Evolutionary conservation across 2,329 filamentous ascomycete species (phyloP).

Genomic region (Colletotrichum sp.): DNA sequence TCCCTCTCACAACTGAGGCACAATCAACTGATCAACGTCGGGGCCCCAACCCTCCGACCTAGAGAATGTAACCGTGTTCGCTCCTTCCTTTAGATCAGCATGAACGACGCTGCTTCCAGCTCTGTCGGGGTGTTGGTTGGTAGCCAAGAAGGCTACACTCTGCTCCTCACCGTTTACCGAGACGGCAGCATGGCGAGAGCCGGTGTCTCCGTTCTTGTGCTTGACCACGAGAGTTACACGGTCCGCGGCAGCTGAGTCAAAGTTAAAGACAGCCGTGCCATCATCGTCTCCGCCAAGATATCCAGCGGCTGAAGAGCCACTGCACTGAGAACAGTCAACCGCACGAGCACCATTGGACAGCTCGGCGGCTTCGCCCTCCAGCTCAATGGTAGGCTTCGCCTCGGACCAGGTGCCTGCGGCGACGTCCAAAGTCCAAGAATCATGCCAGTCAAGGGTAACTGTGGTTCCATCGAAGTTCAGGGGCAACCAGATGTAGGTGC

Average conservation of each 20-base stretch:
- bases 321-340: slow-evolving; percentile 57
- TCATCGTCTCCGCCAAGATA: slow-evolving; percentile 56
- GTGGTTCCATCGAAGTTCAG: slow-evolving; percentile 56
- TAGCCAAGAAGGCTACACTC: slow-evolving; percentile 60
- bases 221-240: slow-evolving; percentile 58
- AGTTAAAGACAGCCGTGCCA: slow-evolving; percentile 52
- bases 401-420: slow-evolving; percentile 46
- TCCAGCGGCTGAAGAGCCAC: slow-evolving; percentile 52
- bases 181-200: slow-evolving; percentile 57
- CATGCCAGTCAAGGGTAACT: slow-evolving; percentile 54
- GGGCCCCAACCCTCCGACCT: slow-evolving; percentile 47
- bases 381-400: slow-evolving; percentile 48
- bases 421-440: slow-evolving; percentile 59
- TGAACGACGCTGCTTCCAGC: slow-evolving; percentile 50
- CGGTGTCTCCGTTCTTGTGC: slow-evolving; percentile 60
- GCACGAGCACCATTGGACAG: slow-evolving; percentile 49
- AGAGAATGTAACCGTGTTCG: slow-evolving; percentile 54
- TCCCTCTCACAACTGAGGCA: slow-evolving; percentile 36
- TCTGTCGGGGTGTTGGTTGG: slow-evolving; percentile 40
- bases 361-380: slow-evolving; percentile 56
- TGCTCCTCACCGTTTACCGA: slow-evolving; percentile 58
- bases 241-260: slow-evolving; percentile 47
- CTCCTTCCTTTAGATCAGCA: slow-evolving; percentile 50
- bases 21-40: slow-evolving; percentile 59
- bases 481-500: slow-evolving; percentile 71